A percentile compares a stretch with the other conserved stretches of the same genome.
Evolutionary conservation across 2,329 filamentous ascomycete genomes (phyloP).

Genomic region (Fusarium brevicatenulatum): DNA sequence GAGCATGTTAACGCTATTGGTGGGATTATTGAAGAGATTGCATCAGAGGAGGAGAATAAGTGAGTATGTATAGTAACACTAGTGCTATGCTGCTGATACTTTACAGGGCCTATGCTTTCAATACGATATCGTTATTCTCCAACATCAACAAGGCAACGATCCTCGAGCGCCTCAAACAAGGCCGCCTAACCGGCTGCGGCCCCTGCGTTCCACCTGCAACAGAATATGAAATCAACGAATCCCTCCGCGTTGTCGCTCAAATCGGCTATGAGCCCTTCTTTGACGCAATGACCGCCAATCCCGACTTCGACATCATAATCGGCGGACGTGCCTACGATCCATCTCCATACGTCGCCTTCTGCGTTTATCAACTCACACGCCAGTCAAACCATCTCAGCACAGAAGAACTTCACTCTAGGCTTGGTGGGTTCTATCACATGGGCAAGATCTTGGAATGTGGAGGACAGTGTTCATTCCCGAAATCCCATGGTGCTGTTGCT

Average conservation of each 20-base stretch:
- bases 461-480: conserved; percentile 58
- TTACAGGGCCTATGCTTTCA: conserved; percentile 39
- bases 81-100: not conserved
- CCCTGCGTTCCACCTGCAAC: conserved; percentile 53
- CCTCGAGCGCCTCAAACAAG: conserved; percentile 42
- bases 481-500: conserved; percentile 54
- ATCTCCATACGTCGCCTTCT: conserved; percentile 53
- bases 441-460: conserved; percentile 66
- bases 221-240: conserved; percentile 50
- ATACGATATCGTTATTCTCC: conserved; percentile 52
- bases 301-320: conserved; percentile 59
- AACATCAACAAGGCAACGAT: conserved; percentile 50
- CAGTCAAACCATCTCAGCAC: not conserved
- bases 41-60: conserved; percentile 14
- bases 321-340: conserved; percentile 58
- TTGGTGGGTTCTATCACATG: conserved; percentile 59
- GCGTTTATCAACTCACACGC: conserved; percentile 12
- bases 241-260: conserved; percentile 55
- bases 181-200: conserved; percentile 52
- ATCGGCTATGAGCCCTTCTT: conserved; percentile 59
- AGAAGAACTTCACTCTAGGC: not conserved
- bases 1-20: conserved; percentile 55
- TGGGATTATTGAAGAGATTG: conserved; percentile 49
- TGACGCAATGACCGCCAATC: conserved; percentile 52
- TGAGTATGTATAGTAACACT: rapidly evolving